These are phyloP conservation scores for Penicillium robsamsonii DNA, from an alignment of 495 filamentous ascomycete species.

Conservation along the genomic window DNA sequence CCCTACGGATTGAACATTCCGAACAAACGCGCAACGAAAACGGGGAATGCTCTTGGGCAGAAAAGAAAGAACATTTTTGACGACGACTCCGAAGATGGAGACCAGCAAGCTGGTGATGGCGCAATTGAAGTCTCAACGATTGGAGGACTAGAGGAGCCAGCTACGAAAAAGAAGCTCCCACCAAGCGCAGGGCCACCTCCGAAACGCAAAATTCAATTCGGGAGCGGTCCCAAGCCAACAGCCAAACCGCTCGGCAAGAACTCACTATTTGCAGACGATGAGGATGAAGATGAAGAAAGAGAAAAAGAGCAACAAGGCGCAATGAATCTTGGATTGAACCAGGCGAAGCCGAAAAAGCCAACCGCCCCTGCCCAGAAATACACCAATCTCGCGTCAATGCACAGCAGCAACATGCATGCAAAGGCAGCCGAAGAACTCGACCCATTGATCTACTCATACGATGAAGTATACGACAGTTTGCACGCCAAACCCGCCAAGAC, in stretches of 20 bases:
- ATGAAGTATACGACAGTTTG: conserved; percentile 52
- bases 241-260: conserved; percentile 40
- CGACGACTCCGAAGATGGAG: conserved; percentile 46
- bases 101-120: conserved; percentile 22
- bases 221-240: conserved; percentile 21
- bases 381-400: conserved; percentile 50
- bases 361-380: conserved; percentile 28
- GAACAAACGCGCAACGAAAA: conserved; percentile 41
- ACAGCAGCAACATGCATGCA: conserved; percentile 47
- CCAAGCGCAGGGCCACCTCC: conserved; percentile 25
- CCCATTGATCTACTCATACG: conserved; percentile 57
- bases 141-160: conserved; percentile 36
- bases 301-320: conserved; percentile 19
- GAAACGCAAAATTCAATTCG: conserved; percentile 39
- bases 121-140: conserved; percentile 42
- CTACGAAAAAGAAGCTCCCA: conserved; percentile 16
- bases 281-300: conserved; percentile 36
- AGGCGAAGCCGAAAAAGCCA: conserved; percentile 18
- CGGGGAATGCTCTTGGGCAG: conserved; percentile 32
- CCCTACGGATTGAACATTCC: conserved; percentile 60
- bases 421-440: conserved; percentile 48
- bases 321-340: conserved; percentile 22
- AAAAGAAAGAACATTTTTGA: conserved; percentile 52
- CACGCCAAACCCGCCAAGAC: conserved; percentile 41
- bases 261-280: conserved; percentile 44